Evolutionary conservation across 345 rosid genomes (phyloP), one percentile per base, ranked within the genome.

Genomic region (Populus alba): DNA sequence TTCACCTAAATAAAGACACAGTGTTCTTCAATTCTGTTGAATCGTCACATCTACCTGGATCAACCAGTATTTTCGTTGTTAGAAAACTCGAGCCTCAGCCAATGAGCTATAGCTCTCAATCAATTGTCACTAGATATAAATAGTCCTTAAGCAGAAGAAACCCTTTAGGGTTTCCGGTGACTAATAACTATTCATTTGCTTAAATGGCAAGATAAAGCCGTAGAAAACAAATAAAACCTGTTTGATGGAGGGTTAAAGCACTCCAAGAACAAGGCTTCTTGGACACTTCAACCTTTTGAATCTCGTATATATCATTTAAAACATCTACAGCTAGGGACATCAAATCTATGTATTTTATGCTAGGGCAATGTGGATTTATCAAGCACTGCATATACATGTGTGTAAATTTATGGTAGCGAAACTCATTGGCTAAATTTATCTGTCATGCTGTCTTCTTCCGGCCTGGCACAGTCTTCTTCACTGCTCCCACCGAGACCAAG

Each of bases 381-480:
- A 23, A 65, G 18, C 51, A 33, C 23, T 61, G 27, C 29, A 70
- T 39, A 23, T 20, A 7, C 18, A 4, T 33, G 66, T 37, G 43
- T 31, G 49, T 51, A 38, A 9, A 72, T 55, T 18, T 38, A 16
- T 29, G 66, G 23, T 20, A 39, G 8, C 63, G 59, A 27, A 70
- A 68, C 31, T 33, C 55, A 18, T 66, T 31, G 29, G 73, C 66
- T 41, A 73, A 62, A 12, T 71, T 66, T 3, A 38, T 18, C 73
- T 70, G 62, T 76, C 25, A 45, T 20, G 77, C 75, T 8, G 51
- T 75, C 77, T 81, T 76, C 89, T 91, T 93, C 71, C 91, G 81
- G 75, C 98, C 95, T 0, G 97, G 89, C 70, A 96, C 97, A 0
- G 98, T 96, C 81, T 93, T 91, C 89, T 96, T 96, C 68, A 93